Conservation (phyloP, 2,329 filamentous ascomycete species). For the Clonostachys sp. region DNA sequence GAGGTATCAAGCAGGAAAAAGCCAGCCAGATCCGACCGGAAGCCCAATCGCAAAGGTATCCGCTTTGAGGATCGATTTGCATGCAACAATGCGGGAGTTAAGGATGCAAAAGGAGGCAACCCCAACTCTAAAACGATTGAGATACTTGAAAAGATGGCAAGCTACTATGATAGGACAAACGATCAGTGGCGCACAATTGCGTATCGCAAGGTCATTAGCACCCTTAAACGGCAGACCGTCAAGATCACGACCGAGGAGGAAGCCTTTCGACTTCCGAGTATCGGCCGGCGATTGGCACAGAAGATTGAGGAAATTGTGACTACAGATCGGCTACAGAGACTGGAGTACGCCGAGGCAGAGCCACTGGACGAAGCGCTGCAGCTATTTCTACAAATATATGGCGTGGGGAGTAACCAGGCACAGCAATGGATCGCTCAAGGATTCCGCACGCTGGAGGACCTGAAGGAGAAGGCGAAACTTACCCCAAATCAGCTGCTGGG, state of each 20-base stretch:
- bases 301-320: constrained; percentile 88
- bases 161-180: constrained; percentile 69
- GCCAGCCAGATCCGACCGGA: constrained; percentile 1
- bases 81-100: constrained; percentile 48
- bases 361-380: constrained; percentile 61
- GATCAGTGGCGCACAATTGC: constrained; percentile 74
- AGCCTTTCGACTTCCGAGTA: constrained; percentile 61
- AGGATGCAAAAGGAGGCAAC: constrained; percentile 40
- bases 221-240: constrained; percentile 58
- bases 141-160: constrained; percentile 71
- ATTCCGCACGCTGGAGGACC: constrained; percentile 68
- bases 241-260: constrained; percentile 67
- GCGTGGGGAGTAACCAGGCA: constrained; percentile 67
- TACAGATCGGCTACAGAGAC: constrained; percentile 65
- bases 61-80: constrained; percentile 44
- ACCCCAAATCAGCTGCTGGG: constrained; percentile 69
- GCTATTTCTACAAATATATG: constrained; percentile 74
- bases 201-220: constrained; percentile 75
- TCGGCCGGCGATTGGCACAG: constrained; percentile 68
- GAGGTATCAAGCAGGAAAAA: constrained; percentile 2
- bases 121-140: constrained; percentile 75
- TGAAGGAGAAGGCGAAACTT: constrained; percentile 56
- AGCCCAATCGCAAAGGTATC: constrained; percentile 18
- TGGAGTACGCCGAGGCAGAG: constrained; percentile 68
- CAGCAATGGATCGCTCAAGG: constrained; percentile 74